Conservation (phyloP, 2,329 filamentous ascomycete genomes). For the Aquanectria penicillioides region DNA sequence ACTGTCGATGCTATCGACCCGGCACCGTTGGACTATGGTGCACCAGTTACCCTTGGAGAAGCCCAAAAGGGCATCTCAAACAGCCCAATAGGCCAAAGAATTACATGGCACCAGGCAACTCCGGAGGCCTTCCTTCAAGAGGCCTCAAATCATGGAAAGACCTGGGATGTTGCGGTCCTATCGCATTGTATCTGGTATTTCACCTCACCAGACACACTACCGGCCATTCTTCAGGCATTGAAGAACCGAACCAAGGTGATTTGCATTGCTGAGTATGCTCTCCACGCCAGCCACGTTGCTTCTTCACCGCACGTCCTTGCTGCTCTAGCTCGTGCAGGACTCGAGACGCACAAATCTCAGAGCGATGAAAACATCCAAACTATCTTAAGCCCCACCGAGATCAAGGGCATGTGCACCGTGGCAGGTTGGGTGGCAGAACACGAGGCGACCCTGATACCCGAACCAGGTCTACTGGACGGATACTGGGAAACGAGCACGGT, state of each 20-base stretch:
- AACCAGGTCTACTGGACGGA: conserved; percentile 54
- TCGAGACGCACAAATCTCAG: conserved; percentile 53
- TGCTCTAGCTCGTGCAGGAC: conserved; percentile 54
- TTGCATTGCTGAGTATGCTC: conserved; percentile 42
- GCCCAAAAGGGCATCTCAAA: conserved; percentile 57
- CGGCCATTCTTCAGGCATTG: conserved; percentile 33
- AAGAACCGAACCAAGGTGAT: conserved; percentile 31
- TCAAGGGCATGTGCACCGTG: conserved; percentile 48
- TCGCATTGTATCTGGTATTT: conserved; percentile 67
- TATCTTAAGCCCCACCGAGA: conserved; percentile 52
- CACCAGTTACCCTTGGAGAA: conserved; percentile 60
- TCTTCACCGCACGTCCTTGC: conserved; percentile 62
- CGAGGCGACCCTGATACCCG: conserved; percentile 50
- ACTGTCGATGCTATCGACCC: conserved; percentile 64
- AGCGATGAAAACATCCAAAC: conserved; percentile 59
- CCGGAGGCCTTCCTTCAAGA: conserved; percentile 46
- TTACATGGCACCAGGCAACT: conserved; percentile 54
- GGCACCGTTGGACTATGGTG: conserved; percentile 58
- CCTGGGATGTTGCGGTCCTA: conserved; percentile 59
- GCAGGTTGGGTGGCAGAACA: conserved; percentile 51
- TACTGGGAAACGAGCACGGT: conserved; percentile 55
- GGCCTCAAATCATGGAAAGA: conserved; percentile 20
- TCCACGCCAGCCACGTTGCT: conserved; percentile 48
- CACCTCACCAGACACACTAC: conserved; percentile 44
- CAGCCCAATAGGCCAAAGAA: conserved; percentile 51